Conservation (phyloP, 768 basidiomycete genomes). For the Agrocybe praecox region DNA sequence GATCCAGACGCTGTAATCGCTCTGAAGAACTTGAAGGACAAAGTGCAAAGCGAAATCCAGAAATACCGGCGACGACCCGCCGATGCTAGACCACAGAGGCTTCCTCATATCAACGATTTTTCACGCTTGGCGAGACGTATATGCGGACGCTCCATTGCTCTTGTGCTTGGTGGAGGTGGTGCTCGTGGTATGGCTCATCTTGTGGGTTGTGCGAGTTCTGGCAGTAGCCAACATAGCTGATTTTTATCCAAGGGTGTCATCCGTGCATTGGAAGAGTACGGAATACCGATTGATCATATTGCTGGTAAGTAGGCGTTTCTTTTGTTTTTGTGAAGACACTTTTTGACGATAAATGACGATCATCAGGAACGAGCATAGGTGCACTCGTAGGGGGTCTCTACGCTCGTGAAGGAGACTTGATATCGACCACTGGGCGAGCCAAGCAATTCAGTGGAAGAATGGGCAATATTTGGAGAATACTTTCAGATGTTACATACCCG, state of each 20-base stretch:
- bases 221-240: background rate
- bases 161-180: constrained; percentile 97
- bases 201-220: constrained; percentile 21
- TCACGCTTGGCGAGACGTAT: constrained; percentile 87
- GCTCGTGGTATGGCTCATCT: constrained; percentile 69
- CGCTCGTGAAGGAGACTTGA: constrained; percentile 90
- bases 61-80: constrained; percentile 75
- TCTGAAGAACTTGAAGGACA: constrained; percentile 90
- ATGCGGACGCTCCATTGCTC: constrained; percentile 90
- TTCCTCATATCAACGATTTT: constrained; percentile 89
- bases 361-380: constrained; percentile 83
- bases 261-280: constrained; percentile 87
- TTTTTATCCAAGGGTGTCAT: constrained; percentile 76
- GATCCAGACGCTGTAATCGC: constrained; percentile 90
- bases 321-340: background rate
- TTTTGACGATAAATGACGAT: too few relatives aligned
- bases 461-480: constrained; percentile 91
- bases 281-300: constrained; percentile 93
- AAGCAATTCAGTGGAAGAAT: constrained; percentile 93
- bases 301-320: constrained; percentile 52
- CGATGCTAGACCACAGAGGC: constrained; percentile 69
- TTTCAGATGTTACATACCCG: constrained; percentile 93
- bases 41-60: constrained; percentile 86
- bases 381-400: constrained; percentile 93
- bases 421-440: constrained; percentile 81